Evolutionary conservation across 805 yeast species (phyloP), one percentile per base, ranked within the genome.

Genomic region (Candida loeiensis): DNA sequence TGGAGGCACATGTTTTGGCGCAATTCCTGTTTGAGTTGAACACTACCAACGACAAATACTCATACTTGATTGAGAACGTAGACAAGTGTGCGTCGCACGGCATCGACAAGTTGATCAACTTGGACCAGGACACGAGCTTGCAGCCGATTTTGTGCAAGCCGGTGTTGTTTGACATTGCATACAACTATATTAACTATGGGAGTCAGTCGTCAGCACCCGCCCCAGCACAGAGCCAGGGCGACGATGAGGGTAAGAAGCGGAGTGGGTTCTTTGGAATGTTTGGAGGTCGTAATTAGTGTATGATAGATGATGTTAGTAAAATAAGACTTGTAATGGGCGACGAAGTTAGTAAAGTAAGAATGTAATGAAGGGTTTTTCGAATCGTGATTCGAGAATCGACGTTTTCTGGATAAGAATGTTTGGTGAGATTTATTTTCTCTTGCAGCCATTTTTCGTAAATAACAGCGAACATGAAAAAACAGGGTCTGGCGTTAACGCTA

Each of bases 111-210:
- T 44, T 61, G 25, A 45, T 59, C 17, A 59, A 58, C 35, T 46
- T 65, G 8, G 54, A 47, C 25, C 13, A 20, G 15, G 31, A 39
- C 15, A 28, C 45, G 6, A 53, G 58, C 13, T 44, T 88, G 29
- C 66, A 64, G 46, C 85, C 95, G 1, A 77, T 85, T 1, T 73
- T 80, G 39, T 77, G 82, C 42, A 91, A 93, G 62, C 96, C 99
- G 0, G 95, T 89, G 7, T 74, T 90, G 53, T 93, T 88, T 53
- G 99, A 91, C 58, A 70, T 87, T 48, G 98, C 95, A 0, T 90
- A 72, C 69, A 90, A 89, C 58, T 89, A 85, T 55, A 74, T 90
- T 39, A 69, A 72, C 25, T 81, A 80, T 53, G 64, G 57, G 8
- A 52, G 19, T 40, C 46, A 11, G 33, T 43, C 34, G 34, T n/a